Percentiles rank a stretch among this genome's conserved stretches.
phyloP scores from a whole-genome alignment of 2,329 filamentous ascomycete genomes.

The Penicillium sp. region DNA sequence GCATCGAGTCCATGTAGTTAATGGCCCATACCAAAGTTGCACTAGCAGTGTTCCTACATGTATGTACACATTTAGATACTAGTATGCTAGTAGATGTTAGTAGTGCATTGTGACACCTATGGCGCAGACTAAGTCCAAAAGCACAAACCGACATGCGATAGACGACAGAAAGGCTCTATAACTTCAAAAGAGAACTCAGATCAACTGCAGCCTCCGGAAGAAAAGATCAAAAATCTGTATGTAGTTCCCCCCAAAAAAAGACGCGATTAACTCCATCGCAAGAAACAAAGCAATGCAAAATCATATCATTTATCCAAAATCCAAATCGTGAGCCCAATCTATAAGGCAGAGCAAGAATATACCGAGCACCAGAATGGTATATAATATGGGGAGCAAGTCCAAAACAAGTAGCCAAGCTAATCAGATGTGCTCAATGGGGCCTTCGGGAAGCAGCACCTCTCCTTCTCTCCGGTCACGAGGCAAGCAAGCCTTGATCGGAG shows the following conservation, averaged over 20 bases:
- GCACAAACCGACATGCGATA: background rate
- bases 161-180: background rate
- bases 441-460: slow-evolving; percentile 59
- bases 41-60: background rate
- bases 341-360: background rate
- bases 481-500: slow-evolving; percentile 63
- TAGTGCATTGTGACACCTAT: background rate
- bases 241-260: background rate
- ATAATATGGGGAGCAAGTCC: background rate
- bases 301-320: background rate
- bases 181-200: background rate
- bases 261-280: slow-evolving; percentile 1
- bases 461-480: slow-evolving; percentile 48
- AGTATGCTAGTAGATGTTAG: background rate
- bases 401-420: background rate
- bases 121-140: background rate
- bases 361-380: background rate
- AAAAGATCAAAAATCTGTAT: background rate
- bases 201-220: background rate
- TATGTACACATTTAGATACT: background rate
- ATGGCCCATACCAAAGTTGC: background rate
- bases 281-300: slow-evolving; percentile 1
- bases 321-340: background rate
- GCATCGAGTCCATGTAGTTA: background rate
- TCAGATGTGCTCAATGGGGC: slow-evolving; percentile 66